Evolutionary conservation across 805 yeast genomes (phyloP), one percentile per base, ranked within the genome.

Genomic region (Komagataella phaffii): DNA sequence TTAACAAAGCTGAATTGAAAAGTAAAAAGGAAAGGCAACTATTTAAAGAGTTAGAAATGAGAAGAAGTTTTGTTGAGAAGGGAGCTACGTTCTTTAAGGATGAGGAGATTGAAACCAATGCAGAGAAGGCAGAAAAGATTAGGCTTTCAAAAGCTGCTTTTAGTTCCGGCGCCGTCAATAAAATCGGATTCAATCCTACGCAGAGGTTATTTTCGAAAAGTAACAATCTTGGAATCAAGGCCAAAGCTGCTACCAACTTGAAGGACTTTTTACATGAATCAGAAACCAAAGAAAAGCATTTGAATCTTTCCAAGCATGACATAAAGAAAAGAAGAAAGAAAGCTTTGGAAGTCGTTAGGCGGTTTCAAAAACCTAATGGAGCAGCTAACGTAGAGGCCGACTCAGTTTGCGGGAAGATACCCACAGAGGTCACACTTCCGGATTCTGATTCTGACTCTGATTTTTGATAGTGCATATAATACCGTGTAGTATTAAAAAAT

Each of bases 171-270:
- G 51, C 58, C 5, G 51, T 61, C 57, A 57, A 53, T 36, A 58
- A 56, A 21, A 63, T 64, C 23, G 67, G 67, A 2, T 64, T 64
- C 50, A 54, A 64, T 54, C 67, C 67, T 2, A 62, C 66, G 6
- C 40, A 30, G 14, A 30, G 40, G 40, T 30, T 63, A 40, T 63
- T 56, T 45, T 56, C 59, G 17, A 54, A 46, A 47, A 18, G 24
- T 7, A 23, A 46, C 7, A 44, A 18, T 0, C 3, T 4, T 3
- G 19, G 40, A 5, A 30, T 30, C 40, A 30, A 30, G 6, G 14
- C 6, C 14, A 30, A 30, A 8, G n/a, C 47, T 8, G n/a, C 40
- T 14, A 30, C 40, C 14, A 30, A 30, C 14, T 10, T 30, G 14
- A 30, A 10, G 14, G 40, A 30, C 40, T 30, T 30, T 30, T 2